These are phyloP conservation scores for Fusarium oxysporum DNA, from an alignment of 2,329 filamentous ascomycete genomes.

Conservation along the genomic window DNA sequence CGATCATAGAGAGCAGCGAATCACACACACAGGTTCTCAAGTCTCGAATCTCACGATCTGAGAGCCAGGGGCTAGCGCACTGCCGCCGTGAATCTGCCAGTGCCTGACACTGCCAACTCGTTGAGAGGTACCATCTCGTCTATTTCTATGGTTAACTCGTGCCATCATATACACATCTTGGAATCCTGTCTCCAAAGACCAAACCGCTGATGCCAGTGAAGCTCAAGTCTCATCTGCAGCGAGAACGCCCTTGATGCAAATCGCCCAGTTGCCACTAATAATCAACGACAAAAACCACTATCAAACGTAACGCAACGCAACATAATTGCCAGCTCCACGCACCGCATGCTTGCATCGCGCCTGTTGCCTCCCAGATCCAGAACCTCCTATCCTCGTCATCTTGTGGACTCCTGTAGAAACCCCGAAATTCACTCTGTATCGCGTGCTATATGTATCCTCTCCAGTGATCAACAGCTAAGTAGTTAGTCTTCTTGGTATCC, in stretches of 20 bases:
- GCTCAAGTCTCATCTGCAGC: conserved; percentile 5
- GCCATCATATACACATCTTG: conserved; percentile 37
- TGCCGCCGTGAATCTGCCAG: not conserved
- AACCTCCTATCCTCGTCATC: conserved; percentile 16
- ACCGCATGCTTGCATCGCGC: conserved; percentile 19
- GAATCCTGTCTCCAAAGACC: conserved; percentile 30
- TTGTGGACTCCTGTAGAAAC: conserved; percentile 29
- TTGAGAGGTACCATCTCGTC: conserved; percentile 24
- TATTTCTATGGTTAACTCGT: conserved; percentile 41
- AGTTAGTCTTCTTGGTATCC: conserved; percentile 7
- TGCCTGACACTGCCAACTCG: not conserved
- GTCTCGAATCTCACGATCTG: not conserved
- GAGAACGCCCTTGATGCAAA: conserved; percentile 29
- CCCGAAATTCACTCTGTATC: conserved; percentile 17
- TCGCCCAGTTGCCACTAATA: conserved; percentile 18
- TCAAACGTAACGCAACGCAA: conserved; percentile 6
- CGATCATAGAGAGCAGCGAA: not conserved
- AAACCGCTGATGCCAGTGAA: conserved; percentile 12
- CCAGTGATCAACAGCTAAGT: conserved; percentile 3
- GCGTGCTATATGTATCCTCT: not conserved
- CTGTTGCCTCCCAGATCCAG: conserved; percentile 24
- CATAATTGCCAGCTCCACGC: conserved; percentile 20
- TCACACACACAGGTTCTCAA: not conserved
- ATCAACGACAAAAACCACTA: conserved; percentile 18
- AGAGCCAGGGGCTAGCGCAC: not conserved